Percentiles rank a stretch among this genome's conserved stretches.
phyloP scores from a whole-genome alignment of 495 filamentous ascomycete genomes.

The Endocarpon pusillum region DNA sequence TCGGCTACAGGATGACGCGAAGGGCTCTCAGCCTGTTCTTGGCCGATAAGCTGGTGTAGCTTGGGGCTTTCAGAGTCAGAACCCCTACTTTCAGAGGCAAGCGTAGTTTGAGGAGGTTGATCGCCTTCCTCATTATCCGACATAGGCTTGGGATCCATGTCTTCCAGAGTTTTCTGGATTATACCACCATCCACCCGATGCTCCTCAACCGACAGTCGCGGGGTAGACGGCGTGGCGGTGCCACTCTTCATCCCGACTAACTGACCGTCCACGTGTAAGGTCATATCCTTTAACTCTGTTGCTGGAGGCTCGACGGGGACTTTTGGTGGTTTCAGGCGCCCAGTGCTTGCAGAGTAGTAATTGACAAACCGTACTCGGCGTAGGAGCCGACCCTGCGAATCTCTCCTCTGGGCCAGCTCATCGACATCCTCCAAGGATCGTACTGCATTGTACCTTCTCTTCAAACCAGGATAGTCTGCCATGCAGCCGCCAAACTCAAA shows the following conservation, averaged over 20 bases:
- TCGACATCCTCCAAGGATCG: conserved; percentile 52
- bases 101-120: no score
- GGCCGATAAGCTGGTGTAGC: no score
- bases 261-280: background rate
- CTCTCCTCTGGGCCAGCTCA: conserved; percentile 12
- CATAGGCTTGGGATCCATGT: background rate
- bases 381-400: conserved; percentile 4
- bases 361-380: conserved; percentile 60
- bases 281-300: background rate
- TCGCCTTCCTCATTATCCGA: background rate
- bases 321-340: conserved; percentile 38
- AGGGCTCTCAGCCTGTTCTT: background rate
- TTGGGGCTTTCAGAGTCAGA: background rate
- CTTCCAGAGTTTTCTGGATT: no score
- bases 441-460: conserved; percentile 47
- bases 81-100: no score
- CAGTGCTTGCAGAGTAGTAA: conserved; percentile 78
- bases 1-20: no score
- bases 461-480: conserved; percentile 56
- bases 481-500: conserved; percentile 69
- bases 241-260: background rate
- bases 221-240: background rate
- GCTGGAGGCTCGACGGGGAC: conserved; percentile 6
- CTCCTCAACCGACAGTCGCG: conserved; percentile 1
- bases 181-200: background rate